Base-by-base conservation (phyloP, 306 rosid genomes). In the Lotus japonicus region DNA sequence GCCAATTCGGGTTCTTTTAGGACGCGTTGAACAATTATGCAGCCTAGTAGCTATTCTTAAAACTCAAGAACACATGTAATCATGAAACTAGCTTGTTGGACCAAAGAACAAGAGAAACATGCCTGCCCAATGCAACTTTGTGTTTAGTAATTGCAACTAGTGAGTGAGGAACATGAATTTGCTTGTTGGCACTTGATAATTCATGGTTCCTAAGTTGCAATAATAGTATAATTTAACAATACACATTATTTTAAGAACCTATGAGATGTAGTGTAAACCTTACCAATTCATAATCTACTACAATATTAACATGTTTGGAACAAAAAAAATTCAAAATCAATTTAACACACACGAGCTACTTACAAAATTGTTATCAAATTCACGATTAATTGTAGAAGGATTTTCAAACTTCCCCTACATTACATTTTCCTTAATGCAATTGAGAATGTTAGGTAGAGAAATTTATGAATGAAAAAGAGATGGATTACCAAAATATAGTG, bases 31-130 rank as follows among this genome's bases (percentile, higher is more conserved):
- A 68, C 60, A 77, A 81, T 63, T 48, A 50, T 68, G 52, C 76
- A 60, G 23, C 79, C 73, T 71, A 53, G 73, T 28, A 48, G 59
- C 69, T 76, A 67, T 76, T 72, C 76, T 72, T 71, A 67, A 67
- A 72, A 80, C 46, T 41, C 44, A 48, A 71, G 57, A 72, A 68
- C 70, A 68, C 70, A 53, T 77, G 79, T 68, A 68, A 81, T 81
- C 38, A 81, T 81, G 82, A 68, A 60, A 59, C 65, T 56, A 44
- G 60, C 70, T 71, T 43, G 81, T 77, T 77, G 82, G 82, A 72
- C 76, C 84, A 69, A 72, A 76, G 58, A 81, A 72, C 82, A 67
- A 72, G 85, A 61, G 73, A 81, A 81, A 56, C 82, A 72, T 68
- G 84, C 84, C 70, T 66, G 84, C 84, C 48, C 68, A 9, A 71